Conservation (phyloP, 1,284 basidiomycete species). For the Malassezia equina region DNA sequence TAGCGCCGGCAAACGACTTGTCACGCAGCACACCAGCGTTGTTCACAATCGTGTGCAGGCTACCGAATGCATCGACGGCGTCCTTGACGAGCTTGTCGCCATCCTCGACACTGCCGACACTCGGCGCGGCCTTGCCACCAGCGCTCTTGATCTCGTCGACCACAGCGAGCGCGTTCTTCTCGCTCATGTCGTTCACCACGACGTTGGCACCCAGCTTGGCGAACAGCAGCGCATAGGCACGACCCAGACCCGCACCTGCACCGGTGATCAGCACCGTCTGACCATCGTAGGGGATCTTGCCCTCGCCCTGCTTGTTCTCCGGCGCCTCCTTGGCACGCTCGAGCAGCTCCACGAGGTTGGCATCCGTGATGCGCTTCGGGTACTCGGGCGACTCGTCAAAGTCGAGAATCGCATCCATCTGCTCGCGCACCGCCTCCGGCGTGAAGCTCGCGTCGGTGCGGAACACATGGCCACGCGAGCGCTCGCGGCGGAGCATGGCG, state of each 20-base stretch:
- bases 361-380: constrained; percentile 61
- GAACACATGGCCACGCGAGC: constrained; percentile 73
- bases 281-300: constrained; percentile 68
- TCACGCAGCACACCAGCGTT: constrained; percentile 85
- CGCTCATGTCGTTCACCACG: constrained; percentile 88
- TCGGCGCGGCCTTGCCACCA: constrained; percentile 77
- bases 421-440: constrained; percentile 63
- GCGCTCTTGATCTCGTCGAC: constrained; percentile 76
- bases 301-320: constrained; percentile 61
- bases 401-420: constrained; percentile 60
- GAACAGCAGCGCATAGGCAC: constrained; percentile 83
- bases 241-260: constrained; percentile 58
- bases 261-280: constrained; percentile 92
- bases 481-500: constrained; percentile 86
- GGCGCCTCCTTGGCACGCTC: constrained; percentile 61
- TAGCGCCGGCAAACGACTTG: constrained; percentile 80
- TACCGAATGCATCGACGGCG: constrained; percentile 76
- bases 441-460: constrained; percentile 84
- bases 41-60: constrained; percentile 75
- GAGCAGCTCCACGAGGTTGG: constrained; percentile 55
- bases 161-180: constrained; percentile 70
- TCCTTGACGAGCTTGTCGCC: constrained; percentile 80
- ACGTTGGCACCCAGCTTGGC: constrained; percentile 85
- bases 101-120: constrained; percentile 76
- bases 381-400: constrained; percentile 64